A percentile compares a stretch with the other conserved stretches of the same genome.
Evolutionary conservation across 805 yeast species (phyloP).

Genomic region (Zygosaccharomyces lentus): DNA sequence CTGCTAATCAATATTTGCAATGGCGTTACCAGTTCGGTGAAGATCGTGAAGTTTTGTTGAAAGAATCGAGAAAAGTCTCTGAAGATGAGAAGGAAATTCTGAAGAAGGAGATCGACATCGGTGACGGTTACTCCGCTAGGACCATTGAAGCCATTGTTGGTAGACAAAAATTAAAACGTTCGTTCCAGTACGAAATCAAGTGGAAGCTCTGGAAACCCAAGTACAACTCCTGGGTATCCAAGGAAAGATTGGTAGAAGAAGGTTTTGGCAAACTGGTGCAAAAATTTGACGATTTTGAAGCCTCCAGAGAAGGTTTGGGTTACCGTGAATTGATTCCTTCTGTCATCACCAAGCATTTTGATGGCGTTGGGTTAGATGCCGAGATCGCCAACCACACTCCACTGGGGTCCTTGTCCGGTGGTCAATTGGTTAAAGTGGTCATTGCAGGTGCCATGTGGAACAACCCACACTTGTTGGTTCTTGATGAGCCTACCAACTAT

Average conservation of each 20-base stretch:
- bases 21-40: conserved; percentile 99
- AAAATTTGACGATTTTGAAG: conserved; percentile 97
- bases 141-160: conserved; percentile 92
- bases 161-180: conserved; percentile 91
- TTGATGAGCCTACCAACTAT: conserved; percentile 98
- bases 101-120: conserved; percentile 72
- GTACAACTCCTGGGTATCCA: conserved; percentile 89
- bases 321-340: conserved; percentile 90
- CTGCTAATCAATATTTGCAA: conserved; percentile 95
- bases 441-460: conserved; percentile 99
- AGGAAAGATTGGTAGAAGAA: conserved; percentile 71
- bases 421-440: conserved; percentile 96
- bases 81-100: conserved; percentile 68
- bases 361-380: conserved; percentile 95
- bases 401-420: conserved; percentile 94
- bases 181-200: conserved; percentile 94
- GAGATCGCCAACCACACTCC: conserved; percentile 99
- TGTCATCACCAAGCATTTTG: conserved; percentile 93
- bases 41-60: conserved; percentile 91
- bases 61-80: conserved; percentile 85
- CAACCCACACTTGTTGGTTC: conserved; percentile 91
- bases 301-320: conserved; percentile 98
- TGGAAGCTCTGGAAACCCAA: conserved; percentile 92
- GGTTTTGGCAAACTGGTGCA: conserved; percentile 90
- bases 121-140: conserved; percentile 86